Evolutionary conservation across 345 rosid genomes (phyloP), one percentile per base, ranked within the genome.

Genomic region (Citrus cavaleriei): DNA sequence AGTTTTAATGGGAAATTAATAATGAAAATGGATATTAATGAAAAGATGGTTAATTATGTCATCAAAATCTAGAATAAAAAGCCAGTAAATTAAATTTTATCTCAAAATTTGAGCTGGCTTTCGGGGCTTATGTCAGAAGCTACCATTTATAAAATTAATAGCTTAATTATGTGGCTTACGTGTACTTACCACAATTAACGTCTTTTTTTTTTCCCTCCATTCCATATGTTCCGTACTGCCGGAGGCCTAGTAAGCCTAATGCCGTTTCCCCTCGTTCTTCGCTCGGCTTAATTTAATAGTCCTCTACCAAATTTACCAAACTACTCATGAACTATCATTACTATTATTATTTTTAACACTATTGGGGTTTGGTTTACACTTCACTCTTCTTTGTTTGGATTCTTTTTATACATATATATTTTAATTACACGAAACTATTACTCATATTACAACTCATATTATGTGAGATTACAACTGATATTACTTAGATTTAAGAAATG

Each of bases 121-220:
- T 9, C 4, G 66, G 34, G 8, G 66, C 19, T 62, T 4, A 28
- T 62, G 34, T 62, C 66, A 62, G 64, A 60, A 60, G 65, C 6
- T 21, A 27, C 22, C 27, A 12, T 28, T 54, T 40, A 10, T 68
- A 24, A 10, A 24, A 42, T 69, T 25, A 24, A 2, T 6, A n/a
- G 3, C 46, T 72, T 72, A 35, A 57, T 57, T 40, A 35, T 38
- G 76, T 3, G 10, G 77, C 55, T 73, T 59, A 37, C 77, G 24
- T 37, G 55, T 14, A 59, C 68, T 60, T 24, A 38, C 77, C 77
- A 13, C 3, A 73, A 59, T 73, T 73, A 37, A 37, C 67, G 1
- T 27, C 4, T 14, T 10, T 0, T 22, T 0, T 0, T 22, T 2
- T 51, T 32, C 51, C 24, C 24, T 10, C 27, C 19, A 22, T 73